Evolutionary conservation across 352 stramenopile species (phyloP).

Genomic region (Phytophthora tubulina): DNA sequence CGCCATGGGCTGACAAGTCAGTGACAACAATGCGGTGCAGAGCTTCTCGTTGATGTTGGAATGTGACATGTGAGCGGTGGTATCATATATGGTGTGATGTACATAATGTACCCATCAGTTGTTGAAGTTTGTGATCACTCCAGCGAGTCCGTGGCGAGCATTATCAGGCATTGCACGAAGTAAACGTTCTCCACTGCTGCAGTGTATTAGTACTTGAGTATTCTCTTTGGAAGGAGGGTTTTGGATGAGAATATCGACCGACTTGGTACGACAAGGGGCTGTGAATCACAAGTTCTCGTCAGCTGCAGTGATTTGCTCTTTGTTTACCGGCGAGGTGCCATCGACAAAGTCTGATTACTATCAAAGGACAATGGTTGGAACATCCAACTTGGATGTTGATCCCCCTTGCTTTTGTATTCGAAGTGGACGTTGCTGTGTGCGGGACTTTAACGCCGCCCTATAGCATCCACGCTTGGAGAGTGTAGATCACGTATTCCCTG

Average conservation of each 20-base stretch:
- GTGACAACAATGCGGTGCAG: not conserved
- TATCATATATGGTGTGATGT: not conserved
- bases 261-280: too few species aligned
- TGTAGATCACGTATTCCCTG: too few species aligned
- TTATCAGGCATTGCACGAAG: not conserved
- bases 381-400: too few species aligned
- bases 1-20: constrained; percentile 15
- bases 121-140: constrained; percentile 18
- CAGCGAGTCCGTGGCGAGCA: not conserved
- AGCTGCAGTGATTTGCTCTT: constrained; percentile 24
- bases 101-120: constrained; percentile 11
- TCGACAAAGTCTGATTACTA: too few species aligned
- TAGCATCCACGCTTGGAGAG: too few species aligned
- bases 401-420: too few species aligned
- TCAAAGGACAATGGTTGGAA: too few species aligned
- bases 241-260: too few species aligned
- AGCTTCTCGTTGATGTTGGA: constrained; percentile 15
- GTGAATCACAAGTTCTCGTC: not conserved
- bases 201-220: too few species aligned
- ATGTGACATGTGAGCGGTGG: constrained; percentile 4
- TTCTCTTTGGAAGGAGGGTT: not conserved
- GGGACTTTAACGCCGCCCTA: too few species aligned
- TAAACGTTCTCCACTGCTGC: not conserved
- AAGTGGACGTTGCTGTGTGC: too few species aligned
- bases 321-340: too few species aligned